Base-by-base conservation (phyloP, 352 stramenopile species). In the Phytophthora kernoviae region DNA sequence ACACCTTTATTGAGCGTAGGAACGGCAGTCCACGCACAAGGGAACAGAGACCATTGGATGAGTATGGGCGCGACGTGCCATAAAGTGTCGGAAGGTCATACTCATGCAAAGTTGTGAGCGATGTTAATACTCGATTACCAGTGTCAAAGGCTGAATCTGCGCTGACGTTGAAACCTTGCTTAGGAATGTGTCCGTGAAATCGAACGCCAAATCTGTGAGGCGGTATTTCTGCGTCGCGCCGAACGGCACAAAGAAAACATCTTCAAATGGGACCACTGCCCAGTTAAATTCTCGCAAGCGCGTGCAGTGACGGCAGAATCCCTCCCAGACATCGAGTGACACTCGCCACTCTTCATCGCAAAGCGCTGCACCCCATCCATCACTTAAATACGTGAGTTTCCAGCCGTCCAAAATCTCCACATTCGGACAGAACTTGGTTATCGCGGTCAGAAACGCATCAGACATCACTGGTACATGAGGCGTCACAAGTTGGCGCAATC, bases 331-430 rank as follows among this genome's bases (percentile, higher is more conserved):
- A 0, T 70, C 62, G 3, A 70, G 43, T 3, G 64, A 70, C 4
- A 87, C 42, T 12, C 73, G 58, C 77, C 77, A 87, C 48, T 85
- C 68, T 57, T 87, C 77, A 43, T 84, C 70, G 37, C 75, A 85
- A 1, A 66, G 62, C 15, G 82, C 63, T 17, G 75, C 71, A 3
- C 62, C 72, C 68, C 67, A 84, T 4, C 69, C 74, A 46, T 87
- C 74, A 37, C 68, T 69, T 40, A 79, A 59, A 22, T 83, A 84
- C 24, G 74, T 79, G 45, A 87, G 69, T 42, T 82, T 82, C 74
- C 75, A 87, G 20, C 72, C 75, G 32, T 87, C 77, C 8, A 87
- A 52, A 24, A 81, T 62, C 49, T 87, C 72, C n/a, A 87, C 69
- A 10, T 77, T 66, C 10, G 77, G 77, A 32, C 68, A 79, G 36